Conservation (phyloP, 257 asterid species). For the Anisodus tanguticus region DNA sequence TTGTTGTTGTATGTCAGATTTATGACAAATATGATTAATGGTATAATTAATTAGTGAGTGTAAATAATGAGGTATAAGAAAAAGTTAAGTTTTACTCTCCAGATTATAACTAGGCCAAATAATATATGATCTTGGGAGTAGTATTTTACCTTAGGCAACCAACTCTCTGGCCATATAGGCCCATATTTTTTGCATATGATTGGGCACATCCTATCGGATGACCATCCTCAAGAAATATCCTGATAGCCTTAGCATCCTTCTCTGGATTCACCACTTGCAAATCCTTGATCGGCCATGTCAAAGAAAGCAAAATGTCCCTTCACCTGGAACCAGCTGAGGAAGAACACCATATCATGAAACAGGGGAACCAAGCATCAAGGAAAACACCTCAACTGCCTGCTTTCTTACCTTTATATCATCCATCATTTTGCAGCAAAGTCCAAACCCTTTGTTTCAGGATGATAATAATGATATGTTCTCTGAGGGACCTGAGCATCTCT, state of each 20-base stretch:
- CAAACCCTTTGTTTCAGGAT: conserved; percentile 86
- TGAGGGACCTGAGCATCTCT: conserved; percentile 93
- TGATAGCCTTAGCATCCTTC: conserved; percentile 88
- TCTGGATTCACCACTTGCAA: conserved; percentile 98
- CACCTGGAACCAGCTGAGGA: conserved; percentile 51
- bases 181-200: conserved; percentile 98
- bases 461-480: conserved; percentile 84
- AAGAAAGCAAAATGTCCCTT: conserved; percentile 92
- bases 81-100: background rate
- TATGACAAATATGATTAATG: background rate
- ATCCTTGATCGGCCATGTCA: conserved; percentile 99
- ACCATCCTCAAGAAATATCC: conserved; percentile 94
- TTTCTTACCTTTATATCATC: conserved; percentile 78
- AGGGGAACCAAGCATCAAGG: background rate
- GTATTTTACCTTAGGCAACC: conserved; percentile 84
- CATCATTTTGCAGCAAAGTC: conserved; percentile 73
- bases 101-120: background rate
- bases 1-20: too few species aligned
- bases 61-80: background rate
- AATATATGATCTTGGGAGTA: background rate
- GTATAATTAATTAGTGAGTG: background rate
- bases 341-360: background rate
- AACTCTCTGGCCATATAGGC: conserved; percentile 97
- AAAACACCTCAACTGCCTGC: background rate
- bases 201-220: conserved; percentile 95